phyloP scores from a whole-genome alignment of 75 land plant genomes.

The Chamaecyparis obtusa region DNA sequence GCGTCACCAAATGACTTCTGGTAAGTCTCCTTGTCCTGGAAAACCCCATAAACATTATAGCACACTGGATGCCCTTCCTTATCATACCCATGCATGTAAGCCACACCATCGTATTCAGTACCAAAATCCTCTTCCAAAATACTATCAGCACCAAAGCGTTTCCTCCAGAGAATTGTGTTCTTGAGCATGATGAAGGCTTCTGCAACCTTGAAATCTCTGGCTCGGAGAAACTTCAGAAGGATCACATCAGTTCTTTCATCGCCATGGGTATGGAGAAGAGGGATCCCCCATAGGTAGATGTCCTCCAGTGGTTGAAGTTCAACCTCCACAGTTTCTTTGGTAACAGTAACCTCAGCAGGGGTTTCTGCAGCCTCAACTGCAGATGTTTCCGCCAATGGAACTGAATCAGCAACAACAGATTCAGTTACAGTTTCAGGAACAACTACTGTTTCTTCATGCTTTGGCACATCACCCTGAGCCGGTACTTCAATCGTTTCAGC shows the following conservation, averaged over 20 bases:
- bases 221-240: conserved; percentile 64
- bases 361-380: not conserved
- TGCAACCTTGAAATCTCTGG: conserved; percentile 68
- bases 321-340: conserved; percentile 20
- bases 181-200: conserved; percentile 59
- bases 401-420: conserved; percentile 4
- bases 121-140: conserved; percentile 42
- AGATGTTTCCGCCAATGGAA: conserved; percentile 10
- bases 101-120: conserved; percentile 33
- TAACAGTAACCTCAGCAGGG: conserved; percentile 6
- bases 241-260: conserved; percentile 63
- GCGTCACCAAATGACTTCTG: conserved; percentile 54
- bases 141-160: conserved; percentile 38
- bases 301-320: conserved; percentile 28
- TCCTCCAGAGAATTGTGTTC: conserved; percentile 52
- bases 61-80: conserved; percentile 74
- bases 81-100: conserved; percentile 52
- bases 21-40: conserved; percentile 64
- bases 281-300: conserved; percentile 58
- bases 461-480: conserved; percentile 8
- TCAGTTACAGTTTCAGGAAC: conserved; percentile 14
- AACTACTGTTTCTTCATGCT: conserved; percentile 14
- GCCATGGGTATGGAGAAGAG: conserved; percentile 38
- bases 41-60: conserved; percentile 65
- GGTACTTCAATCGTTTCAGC: conserved; percentile 7